Evolutionary conservation across 2,329 filamentous ascomycete genomes (phyloP), one percentile per base, ranked within the genome.

Genomic region (Pseudogymnoascus sp.): DNA sequence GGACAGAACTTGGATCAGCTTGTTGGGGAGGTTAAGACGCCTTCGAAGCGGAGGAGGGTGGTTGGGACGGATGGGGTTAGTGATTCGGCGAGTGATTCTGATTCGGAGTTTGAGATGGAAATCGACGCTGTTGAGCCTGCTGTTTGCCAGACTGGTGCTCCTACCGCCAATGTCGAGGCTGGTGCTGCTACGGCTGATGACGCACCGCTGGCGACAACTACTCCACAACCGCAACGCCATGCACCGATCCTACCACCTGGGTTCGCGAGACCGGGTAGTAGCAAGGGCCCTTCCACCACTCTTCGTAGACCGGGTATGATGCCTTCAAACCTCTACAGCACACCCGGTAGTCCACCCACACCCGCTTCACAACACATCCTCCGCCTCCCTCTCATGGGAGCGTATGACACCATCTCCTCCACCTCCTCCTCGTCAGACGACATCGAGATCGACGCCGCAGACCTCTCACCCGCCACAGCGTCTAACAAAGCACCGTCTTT

Each of bases 401-500:
- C 40, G 0, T 44, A 44, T 10, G 40, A 23, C 40, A 44, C 40
- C 10, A 44, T 10, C 1, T 5, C 16, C 40, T 21, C 8, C 1
- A 1, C 8, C 40, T 21, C 18, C 5, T 23, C 40, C 16, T 44
- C 18, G 2, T 44, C 40, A 0, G 40, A 81, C 66, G 80, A 80
- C 62, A 76, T 85, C 59, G 84, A 89, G 1, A 78, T 85, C 56
- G 84, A 89, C 16, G 16, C 62, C 40, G 40, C 40, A 3, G 18
- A 44, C 18, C 75, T 90, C 63, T 90, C 87, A 69, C 88, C 88
- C 4, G 85, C 85, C 69, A 88, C 87, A 0, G 80, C 87, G 60
- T 89, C 87, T 73, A 91, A 91, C 74, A 89, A 90, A 67, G 88
- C 89, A 7, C 89, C 89, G 21, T 91, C 88, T 69, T 80, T 92